A percentile compares a stretch with the other conserved stretches of the same genome.
These are phyloP conservation scores for Capronia coronata DNA, from an alignment of 2,329 filamentous ascomycete species.

Conservation along the genomic window DNA sequence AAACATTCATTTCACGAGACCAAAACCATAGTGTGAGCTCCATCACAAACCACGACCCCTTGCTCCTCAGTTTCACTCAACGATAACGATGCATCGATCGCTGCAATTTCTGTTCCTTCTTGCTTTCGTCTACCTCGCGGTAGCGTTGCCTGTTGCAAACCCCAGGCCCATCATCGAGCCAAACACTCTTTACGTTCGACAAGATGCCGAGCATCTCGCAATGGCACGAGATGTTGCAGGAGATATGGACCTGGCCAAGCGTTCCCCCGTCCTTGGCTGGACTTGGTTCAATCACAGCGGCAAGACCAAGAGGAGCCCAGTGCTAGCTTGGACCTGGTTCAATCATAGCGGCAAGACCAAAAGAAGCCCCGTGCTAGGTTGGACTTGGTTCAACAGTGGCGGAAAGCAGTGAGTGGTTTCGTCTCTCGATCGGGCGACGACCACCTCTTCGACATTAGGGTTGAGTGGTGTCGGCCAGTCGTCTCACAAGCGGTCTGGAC, in stretches of 20 bases:
- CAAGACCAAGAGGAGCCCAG: conserved; percentile 1
- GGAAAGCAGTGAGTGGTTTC: neutral
- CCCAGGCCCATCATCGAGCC: conserved; percentile 1
- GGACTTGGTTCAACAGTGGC: conserved; percentile 2
- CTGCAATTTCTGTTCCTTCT: neutral
- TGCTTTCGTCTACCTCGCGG: neutral
- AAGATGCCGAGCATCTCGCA: neutral
- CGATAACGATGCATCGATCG: conserved; percentile 1
- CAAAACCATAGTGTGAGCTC: too few relatives aligned
- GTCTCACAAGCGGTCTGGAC: too few relatives aligned
- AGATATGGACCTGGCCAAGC: neutral
- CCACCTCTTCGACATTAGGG: neutral
- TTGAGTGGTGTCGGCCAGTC: neutral
- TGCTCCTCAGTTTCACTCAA: neutral
- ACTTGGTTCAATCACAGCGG: neutral
- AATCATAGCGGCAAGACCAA: neutral
- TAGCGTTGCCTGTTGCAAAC: neutral
- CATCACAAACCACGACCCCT: neutral
- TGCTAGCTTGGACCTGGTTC: neutral
- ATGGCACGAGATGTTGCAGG: neutral
- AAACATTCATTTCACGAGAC: neutral
- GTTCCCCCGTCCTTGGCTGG: neutral
- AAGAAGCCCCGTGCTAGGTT: neutral
- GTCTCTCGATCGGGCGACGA: neutral
- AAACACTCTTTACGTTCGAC: conserved; percentile 2